Percentiles rank a stretch among this genome's conserved stretches.
These are phyloP conservation scores for Knufia fluminis DNA, from an alignment of 2,329 filamentous ascomycete genomes.

Conservation along the genomic window DNA sequence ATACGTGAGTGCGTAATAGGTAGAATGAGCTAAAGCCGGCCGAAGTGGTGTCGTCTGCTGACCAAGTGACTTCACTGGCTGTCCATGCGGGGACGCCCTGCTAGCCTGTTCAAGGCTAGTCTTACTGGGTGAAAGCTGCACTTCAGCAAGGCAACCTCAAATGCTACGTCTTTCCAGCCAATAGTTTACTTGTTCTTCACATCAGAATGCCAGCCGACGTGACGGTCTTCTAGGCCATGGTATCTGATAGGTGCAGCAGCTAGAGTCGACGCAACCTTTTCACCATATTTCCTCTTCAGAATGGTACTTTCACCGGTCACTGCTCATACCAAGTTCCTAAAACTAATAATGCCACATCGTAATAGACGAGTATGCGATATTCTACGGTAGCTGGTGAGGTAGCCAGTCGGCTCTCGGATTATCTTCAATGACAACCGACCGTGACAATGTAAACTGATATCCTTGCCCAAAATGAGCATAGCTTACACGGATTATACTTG, in stretches of 20 bases:
- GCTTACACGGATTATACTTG: too few species aligned
- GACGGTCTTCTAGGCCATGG: too few species aligned
- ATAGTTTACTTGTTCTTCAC: background rate
- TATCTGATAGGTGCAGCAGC: background rate
- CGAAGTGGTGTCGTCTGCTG: background rate
- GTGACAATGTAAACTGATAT: too few species aligned
- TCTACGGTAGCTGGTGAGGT: too few species aligned
- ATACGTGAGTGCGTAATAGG: constrained; percentile 1
- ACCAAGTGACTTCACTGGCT: background rate
- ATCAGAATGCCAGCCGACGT: background rate
- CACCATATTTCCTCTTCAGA: background rate
- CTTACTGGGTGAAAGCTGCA: background rate
- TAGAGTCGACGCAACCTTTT: background rate
- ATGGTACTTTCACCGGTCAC: background rate
- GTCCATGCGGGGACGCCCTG: background rate
- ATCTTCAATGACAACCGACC: too few species aligned
- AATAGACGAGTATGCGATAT: too few species aligned
- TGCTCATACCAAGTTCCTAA: too few species aligned
- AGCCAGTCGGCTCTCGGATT: too few species aligned
- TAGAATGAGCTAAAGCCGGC: constrained; percentile 1
- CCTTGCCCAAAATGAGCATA: too few species aligned
- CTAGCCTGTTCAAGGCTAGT: background rate
- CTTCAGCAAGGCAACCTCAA: background rate
- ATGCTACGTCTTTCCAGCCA: background rate
- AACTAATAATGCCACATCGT: too few species aligned